Percentiles rank a stretch among this genome's conserved stretches.
phyloP scores from a whole-genome alignment of 1,284 basidiomycete species.

The Calocybe gambosa region DNA sequence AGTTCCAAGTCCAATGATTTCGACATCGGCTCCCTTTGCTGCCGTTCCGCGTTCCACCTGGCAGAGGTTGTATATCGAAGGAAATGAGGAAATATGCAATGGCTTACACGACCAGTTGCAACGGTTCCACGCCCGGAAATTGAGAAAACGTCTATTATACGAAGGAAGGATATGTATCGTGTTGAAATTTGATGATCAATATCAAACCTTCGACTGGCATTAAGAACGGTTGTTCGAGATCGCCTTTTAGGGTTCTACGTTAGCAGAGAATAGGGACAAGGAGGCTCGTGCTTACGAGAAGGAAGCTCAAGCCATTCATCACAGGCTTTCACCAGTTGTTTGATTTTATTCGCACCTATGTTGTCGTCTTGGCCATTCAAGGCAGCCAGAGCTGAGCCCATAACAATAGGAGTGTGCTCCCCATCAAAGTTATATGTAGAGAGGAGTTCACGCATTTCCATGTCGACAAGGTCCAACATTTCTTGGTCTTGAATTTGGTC shows the following conservation, averaged over 20 bases:
- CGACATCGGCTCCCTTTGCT: constrained; percentile 91
- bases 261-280: not conserved
- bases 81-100: not conserved
- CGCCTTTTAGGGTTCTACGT: constrained; percentile 44
- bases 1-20: constrained; percentile 86
- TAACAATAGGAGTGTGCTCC: constrained; percentile 94
- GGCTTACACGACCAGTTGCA: constrained; percentile 81
- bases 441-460: constrained; percentile 99
- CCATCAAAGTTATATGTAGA: constrained; percentile 93
- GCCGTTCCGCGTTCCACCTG: constrained; percentile 93
- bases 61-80: constrained; percentile 3
- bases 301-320: constrained; percentile 97
- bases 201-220: constrained; percentile 82
- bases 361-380: constrained; percentile 81
- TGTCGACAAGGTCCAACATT: constrained; percentile 99
- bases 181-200: not conserved
- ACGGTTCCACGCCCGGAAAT: constrained; percentile 99
- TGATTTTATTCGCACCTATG: constrained; percentile 79
- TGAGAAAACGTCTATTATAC: constrained; percentile 82
- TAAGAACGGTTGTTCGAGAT: constrained; percentile 97
- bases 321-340: constrained; percentile 83
- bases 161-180: constrained; percentile 4
- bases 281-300: constrained; percentile 57
- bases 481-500: constrained; percentile 96
- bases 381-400: constrained; percentile 95